Percentiles rank a stretch among this genome's conserved stretches.
Evolutionary conservation across 768 basidiomycete species (phyloP).

Genomic region (Leccinum pellstonianum): DNA sequence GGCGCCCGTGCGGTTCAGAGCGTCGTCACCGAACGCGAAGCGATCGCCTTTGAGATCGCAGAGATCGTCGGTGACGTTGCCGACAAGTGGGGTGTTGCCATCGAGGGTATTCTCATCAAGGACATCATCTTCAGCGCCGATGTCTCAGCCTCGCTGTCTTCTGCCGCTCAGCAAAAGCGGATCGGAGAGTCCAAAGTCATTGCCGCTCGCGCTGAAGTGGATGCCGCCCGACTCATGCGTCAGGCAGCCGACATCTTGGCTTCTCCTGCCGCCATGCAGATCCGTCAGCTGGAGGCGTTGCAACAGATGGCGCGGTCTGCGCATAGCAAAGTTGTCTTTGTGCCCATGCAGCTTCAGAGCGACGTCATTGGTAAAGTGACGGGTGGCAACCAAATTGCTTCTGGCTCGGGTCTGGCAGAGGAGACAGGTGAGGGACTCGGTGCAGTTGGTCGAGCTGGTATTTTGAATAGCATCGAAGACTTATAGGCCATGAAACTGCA

Average conservation of each 20-base stretch:
- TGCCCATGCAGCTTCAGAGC: conserved; percentile 86
- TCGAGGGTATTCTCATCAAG: conserved; percentile 95
- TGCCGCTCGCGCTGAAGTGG: conserved; percentile 93
- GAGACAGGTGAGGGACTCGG: conserved; percentile 27
- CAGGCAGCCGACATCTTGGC: conserved; percentile 95
- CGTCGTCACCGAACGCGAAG: conserved; percentile 96
- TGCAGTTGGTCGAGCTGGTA: conserved; percentile 25
- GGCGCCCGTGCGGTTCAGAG: conserved; percentile 93
- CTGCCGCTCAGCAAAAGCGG: conserved; percentile 95
- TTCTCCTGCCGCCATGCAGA: conserved; percentile 96
- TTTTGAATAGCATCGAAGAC: conserved; percentile 25
- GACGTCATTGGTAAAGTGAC: conserved; percentile 57
- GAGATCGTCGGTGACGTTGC: conserved; percentile 92
- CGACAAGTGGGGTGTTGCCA: conserved; percentile 95
- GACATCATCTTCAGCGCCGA: conserved; percentile 93
- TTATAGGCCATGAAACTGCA: conserved; percentile 15
- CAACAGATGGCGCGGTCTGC: conserved; percentile 92
- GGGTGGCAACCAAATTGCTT: conserved; percentile 19
- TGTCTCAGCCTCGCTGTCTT: conserved; percentile 86
- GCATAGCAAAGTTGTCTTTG: conserved; percentile 91
- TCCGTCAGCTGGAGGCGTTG: conserved; percentile 92
- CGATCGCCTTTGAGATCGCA: conserved; percentile 94
- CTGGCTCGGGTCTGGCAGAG: conserved; percentile 26
- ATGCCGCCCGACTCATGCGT: conserved; percentile 92
- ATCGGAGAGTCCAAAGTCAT: conserved; percentile 97